Percentiles rank a stretch among this genome's conserved stretches.
phyloP scores from a whole-genome alignment of 768 basidiomycete species.

The Psilocybe subaeruginosa region DNA sequence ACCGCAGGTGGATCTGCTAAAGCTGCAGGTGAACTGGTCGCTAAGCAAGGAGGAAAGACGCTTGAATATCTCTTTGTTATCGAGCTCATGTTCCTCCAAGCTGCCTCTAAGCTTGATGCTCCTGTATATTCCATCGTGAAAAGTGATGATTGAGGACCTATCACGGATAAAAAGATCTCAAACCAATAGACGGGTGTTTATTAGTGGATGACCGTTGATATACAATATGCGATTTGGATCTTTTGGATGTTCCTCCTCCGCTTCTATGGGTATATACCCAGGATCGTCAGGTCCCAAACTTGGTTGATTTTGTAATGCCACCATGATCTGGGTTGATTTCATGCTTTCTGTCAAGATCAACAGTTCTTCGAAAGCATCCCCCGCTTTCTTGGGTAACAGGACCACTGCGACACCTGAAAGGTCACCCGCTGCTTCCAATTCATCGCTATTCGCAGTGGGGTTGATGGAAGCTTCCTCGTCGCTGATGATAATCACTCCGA shows the following conservation, averaged over 20 bases:
- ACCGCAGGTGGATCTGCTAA: conserved; percentile 85
- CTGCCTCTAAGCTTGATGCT: conserved; percentile 77
- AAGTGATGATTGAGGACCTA: conserved; percentile 52
- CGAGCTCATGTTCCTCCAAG: conserved; percentile 77
- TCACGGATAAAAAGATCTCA: conserved; percentile 28
- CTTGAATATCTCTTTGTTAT: conserved; percentile 96
- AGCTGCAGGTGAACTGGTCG: conserved; percentile 89
- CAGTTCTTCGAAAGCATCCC: conserved; percentile 57
- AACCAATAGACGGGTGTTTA: conserved; percentile 74
- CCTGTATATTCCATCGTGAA: conserved; percentile 90
- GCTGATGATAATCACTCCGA: conserved; percentile 78
- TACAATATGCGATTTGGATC: conserved; percentile 60
- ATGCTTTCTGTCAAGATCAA: conserved; percentile 50
- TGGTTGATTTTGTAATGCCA: conserved; percentile 17
- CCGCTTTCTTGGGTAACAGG: conserved; percentile 56
- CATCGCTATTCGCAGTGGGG: conserved; percentile 63
- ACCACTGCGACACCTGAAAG: conserved; percentile 63
- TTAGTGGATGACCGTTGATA: conserved; percentile 74
- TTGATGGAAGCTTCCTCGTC: conserved; percentile 62
- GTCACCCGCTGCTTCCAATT: conserved; percentile 59
- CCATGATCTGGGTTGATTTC: conserved; percentile 29
- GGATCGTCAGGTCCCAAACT: conserved; percentile 27
- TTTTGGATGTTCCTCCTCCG: conserved; percentile 29
- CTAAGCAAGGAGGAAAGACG: conserved; percentile 80
- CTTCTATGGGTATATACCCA: conserved; percentile 21